Base-by-base conservation (phyloP, 78 protist species). In the Goniomonas avonlea region DNA sequence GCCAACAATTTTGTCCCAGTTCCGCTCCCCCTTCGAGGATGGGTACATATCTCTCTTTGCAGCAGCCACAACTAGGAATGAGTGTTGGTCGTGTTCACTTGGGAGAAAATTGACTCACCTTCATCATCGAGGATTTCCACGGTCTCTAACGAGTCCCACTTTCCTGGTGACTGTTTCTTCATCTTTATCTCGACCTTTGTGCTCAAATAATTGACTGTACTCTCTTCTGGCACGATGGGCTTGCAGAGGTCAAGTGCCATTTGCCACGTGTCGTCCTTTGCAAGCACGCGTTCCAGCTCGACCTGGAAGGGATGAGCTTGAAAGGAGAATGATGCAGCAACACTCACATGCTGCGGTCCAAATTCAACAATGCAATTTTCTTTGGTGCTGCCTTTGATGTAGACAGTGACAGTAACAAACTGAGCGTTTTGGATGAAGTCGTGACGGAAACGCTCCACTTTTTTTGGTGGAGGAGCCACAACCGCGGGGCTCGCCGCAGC, bases 391-490 rank as follows among this genome's bases (percentile, higher is more conserved):
- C 70, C 76, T 38, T 89, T 86, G 1, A 85, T 77, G 73, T 58
- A 86, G 31, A 89, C 68, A 8, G 87, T 79, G 20, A 89, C 55
- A 7, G 59, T 60, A 38, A 89, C 86, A 34, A 83, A 82, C 53
- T 80, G 40, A n/a, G 66, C 75, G 18, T 81, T 89, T 77, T 89
- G 90, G 37, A 79, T 86, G 89, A 90, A 89, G 60, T 89, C 92
- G 60, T 83, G 88, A 11, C 65, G 9, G 65, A 56, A 56, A 8
- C 65, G 65, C 34, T 29, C 65, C 37, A 74, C 82, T 32, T 66
- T 73, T 32, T 76, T 29, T 59, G 85, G 83, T 50, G 73, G 50
- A 11, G 74, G 43, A 34, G 78, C 34, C 37, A 47, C 27, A 41
- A 76, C 77, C 35, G 88, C n/a, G n/a, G n/a, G 53, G 9, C 25